Conservation (phyloP, 495 filamentous ascomycete species). For the Podospora pseudoanserina region DNA sequence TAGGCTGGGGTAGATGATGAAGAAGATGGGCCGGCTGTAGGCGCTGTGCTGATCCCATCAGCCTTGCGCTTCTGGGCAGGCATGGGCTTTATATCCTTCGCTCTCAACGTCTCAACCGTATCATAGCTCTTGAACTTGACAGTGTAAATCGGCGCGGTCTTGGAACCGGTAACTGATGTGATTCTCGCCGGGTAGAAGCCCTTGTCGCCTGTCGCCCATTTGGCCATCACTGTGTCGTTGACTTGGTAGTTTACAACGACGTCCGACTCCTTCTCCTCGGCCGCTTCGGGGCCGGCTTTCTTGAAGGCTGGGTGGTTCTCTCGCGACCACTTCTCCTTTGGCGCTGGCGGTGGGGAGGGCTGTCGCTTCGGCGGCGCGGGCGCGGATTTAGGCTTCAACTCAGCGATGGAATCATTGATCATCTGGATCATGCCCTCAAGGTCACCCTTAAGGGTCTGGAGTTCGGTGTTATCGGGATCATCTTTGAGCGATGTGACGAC, state of each 20-base stretch:
- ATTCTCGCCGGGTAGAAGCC: slow-evolving; percentile 90
- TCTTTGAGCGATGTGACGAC: slow-evolving; percentile 71
- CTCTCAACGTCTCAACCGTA: slow-evolving; percentile 77
- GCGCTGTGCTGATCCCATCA: slow-evolving; percentile 60
- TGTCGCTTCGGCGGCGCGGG: slow-evolving; percentile 45
- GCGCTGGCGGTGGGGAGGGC: slow-evolving; percentile 38
- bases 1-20: slow-evolving; percentile 26
- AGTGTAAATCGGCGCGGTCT: slow-evolving; percentile 80
- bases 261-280: slow-evolving; percentile 46
- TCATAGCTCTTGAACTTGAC: slow-evolving; percentile 91
- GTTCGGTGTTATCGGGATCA: slow-evolving; percentile 79
- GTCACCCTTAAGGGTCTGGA: slow-evolving; percentile 73
- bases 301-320: slow-evolving; percentile 69
- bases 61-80: slow-evolving; percentile 85
- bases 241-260: slow-evolving; percentile 63
- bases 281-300: slow-evolving; percentile 45
- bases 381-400: slow-evolving; percentile 54
- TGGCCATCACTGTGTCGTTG: slow-evolving; percentile 85
- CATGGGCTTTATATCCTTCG: slow-evolving; percentile 80
- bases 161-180: slow-evolving; percentile 87
- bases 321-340: slow-evolving; percentile 64
- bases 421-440: slow-evolving; percentile 80
- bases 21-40: slow-evolving; percentile 36
- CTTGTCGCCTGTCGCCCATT: slow-evolving; percentile 86
- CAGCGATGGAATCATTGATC: slow-evolving; percentile 73